Conservation (phyloP, 2,329 filamentous ascomycete species). For the Clathrospora elynae region DNA sequence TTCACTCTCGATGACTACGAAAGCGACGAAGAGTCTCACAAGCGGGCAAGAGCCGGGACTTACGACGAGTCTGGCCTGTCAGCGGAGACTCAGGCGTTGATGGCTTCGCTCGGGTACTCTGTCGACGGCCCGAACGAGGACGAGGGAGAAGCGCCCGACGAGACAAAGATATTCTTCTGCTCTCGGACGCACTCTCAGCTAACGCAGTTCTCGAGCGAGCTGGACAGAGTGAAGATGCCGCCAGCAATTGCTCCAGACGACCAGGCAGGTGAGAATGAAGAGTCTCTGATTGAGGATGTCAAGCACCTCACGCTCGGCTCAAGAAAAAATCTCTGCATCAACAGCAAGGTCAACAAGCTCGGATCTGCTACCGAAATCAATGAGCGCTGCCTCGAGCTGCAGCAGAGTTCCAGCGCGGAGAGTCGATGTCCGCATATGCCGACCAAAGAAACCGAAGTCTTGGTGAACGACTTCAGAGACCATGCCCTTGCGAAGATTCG, state of each 20-base stretch:
- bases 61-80: constrained; percentile 62
- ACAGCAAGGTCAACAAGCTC: constrained; percentile 75
- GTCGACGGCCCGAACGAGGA: constrained; percentile 50
- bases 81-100: constrained; percentile 73
- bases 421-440: constrained; percentile 79
- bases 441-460: constrained; percentile 72
- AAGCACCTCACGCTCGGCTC: constrained; percentile 86
- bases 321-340: constrained; percentile 87
- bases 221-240: constrained; percentile 78
- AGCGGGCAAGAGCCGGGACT: constrained; percentile 20
- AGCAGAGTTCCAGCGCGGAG: constrained; percentile 68
- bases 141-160: constrained; percentile 61
- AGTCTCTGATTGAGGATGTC: constrained; percentile 61
- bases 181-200: constrained; percentile 92
- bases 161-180: constrained; percentile 87
- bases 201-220: constrained; percentile 82
- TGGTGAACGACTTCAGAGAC: constrained; percentile 83
- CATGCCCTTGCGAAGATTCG: constrained; percentile 80
- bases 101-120: constrained; percentile 62
- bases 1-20: constrained; percentile 79
- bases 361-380: constrained; percentile 80
- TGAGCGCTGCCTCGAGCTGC: constrained; percentile 87
- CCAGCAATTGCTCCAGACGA: constrained; percentile 61
- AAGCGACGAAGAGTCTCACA: constrained; percentile 60
- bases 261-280: constrained; percentile 16